A percentile compares a stretch with the other conserved stretches of the same genome.
phyloP scores from a whole-genome alignment of 2,329 filamentous ascomycete species.

The Tympanopsis confertula region DNA sequence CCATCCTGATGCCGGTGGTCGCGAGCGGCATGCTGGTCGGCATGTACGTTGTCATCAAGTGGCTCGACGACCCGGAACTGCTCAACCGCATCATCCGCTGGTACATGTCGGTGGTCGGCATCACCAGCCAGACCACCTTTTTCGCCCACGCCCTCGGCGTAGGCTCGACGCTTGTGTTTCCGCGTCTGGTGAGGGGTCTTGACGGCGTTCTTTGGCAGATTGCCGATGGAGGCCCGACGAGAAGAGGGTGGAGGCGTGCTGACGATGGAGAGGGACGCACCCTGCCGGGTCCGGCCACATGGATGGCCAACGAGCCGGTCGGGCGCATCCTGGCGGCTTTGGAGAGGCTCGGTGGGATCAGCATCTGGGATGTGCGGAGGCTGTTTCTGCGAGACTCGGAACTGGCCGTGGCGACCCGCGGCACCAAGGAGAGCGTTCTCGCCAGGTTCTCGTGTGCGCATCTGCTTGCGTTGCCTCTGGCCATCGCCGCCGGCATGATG shows the following conservation, averaged over 20 bases:
- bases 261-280: constrained; percentile 6
- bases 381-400: too few relatives aligned
- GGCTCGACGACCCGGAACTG: constrained; percentile 68
- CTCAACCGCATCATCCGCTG: constrained; percentile 72
- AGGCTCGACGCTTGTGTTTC: constrained; percentile 58
- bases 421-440: constrained; percentile 31
- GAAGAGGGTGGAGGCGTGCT: constrained; percentile 11
- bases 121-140: constrained; percentile 66
- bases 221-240: too few relatives aligned
- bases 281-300: constrained; percentile 13
- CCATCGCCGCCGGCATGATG: constrained; percentile 38
- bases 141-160: constrained; percentile 62
- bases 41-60: constrained; percentile 82
- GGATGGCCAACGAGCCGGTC: constrained; percentile 5
- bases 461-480: constrained; percentile 40
- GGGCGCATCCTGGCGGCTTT: constrained; percentile 10
- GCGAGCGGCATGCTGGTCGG: constrained; percentile 62
- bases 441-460: constrained; percentile 40
- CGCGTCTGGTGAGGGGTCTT: constrained; percentile 48
- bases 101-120: constrained; percentile 71
- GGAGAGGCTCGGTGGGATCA: too few relatives aligned
- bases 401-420: constrained; percentile 36
- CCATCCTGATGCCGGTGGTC: constrained; percentile 71
- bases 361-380: too few relatives aligned
- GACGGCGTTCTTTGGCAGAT: constrained; percentile 30